Percentiles rank a stretch among this genome's conserved stretches.
Evolutionary conservation across 2,329 filamentous ascomycete genomes (phyloP).

Genomic region (Stagonosporopsis tanaceti): DNA sequence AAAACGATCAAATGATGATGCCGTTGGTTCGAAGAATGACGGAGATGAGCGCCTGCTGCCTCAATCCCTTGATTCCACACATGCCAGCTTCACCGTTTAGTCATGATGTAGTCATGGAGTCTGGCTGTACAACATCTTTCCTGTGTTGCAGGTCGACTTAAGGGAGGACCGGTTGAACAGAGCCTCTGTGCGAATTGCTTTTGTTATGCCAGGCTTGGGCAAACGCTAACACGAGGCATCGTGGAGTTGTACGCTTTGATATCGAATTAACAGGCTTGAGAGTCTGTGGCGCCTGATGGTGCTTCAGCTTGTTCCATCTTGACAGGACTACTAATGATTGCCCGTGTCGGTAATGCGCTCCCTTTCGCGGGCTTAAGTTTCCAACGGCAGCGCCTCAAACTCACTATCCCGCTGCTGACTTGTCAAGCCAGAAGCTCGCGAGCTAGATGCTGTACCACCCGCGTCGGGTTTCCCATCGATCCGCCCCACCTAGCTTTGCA

Average conservation of each 20-base stretch:
- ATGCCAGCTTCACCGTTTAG: slow-evolving; percentile 15
- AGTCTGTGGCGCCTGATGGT: slow-evolving; percentile 24
- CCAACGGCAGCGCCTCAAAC: slow-evolving; percentile 25
- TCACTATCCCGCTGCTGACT: slow-evolving; percentile 17
- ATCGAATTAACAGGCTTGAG: slow-evolving; percentile 28
- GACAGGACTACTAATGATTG: slow-evolving; percentile 28
- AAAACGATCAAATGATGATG: slow-evolving; percentile 1
- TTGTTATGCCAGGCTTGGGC: not conserved
- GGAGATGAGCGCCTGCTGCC: slow-evolving; percentile 16
- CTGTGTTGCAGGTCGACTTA: not conserved
- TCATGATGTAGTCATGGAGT: not conserved
- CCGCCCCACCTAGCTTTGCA: slow-evolving; percentile 31
- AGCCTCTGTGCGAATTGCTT: not conserved
- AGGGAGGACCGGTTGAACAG: not conserved
- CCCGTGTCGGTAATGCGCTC: slow-evolving; percentile 19
- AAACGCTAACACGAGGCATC: not conserved
- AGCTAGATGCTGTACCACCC: slow-evolving; percentile 17
- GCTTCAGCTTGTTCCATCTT: slow-evolving; percentile 18
- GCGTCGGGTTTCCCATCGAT: slow-evolving; percentile 26
- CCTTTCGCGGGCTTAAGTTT: slow-evolving; percentile 25
- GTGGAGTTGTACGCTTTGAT: slow-evolving; percentile 17
- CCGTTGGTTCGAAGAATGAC: not conserved
- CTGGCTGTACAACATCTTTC: slow-evolving; percentile 6
- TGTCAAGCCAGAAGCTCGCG: slow-evolving; percentile 19
- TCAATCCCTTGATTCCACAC: not conserved